phyloP scores from a whole-genome alignment of 202 grass and related monocot genomes.

The Eragrostis tef region DNA sequence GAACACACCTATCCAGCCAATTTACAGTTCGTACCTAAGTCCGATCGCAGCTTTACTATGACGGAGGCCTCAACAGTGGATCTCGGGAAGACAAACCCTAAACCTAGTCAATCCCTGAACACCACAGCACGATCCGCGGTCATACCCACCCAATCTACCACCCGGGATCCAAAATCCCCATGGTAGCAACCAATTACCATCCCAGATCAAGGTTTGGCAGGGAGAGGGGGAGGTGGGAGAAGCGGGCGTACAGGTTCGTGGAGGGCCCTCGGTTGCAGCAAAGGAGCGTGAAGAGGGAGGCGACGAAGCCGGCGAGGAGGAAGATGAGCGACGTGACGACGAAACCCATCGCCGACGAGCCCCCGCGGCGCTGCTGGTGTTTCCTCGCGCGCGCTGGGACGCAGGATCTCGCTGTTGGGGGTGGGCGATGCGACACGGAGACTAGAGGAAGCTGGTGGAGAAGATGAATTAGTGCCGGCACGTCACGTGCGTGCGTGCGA shows the following conservation, averaged over 20 bases:
- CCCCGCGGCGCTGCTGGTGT: neutral
- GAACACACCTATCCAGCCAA: neutral
- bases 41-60: neutral
- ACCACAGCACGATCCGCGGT: constrained; percentile 7
- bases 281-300: constrained; percentile 68
- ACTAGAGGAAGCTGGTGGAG: neutral
- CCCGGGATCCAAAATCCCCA: neutral
- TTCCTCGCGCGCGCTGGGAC: neutral
- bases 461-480: neutral
- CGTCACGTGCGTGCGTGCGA: constrained; percentile 8
- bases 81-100: neutral
- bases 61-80: neutral
- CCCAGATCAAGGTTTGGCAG: neutral
- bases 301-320: constrained; percentile 70
- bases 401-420: constrained; percentile 25
- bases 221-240: neutral
- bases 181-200: too few species aligned
- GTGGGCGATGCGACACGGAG: constrained; percentile 10
- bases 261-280: constrained; percentile 93
- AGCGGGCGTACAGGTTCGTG: constrained; percentile 81
- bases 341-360: constrained; percentile 64
- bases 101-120: neutral
- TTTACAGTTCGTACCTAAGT: neutral
- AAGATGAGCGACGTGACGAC: constrained; percentile 75
- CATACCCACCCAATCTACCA: constrained; percentile 9